These are phyloP conservation scores for Madurella mycetomatis DNA, from an alignment of 2,329 filamentous ascomycete species.

Conservation along the genomic window DNA sequence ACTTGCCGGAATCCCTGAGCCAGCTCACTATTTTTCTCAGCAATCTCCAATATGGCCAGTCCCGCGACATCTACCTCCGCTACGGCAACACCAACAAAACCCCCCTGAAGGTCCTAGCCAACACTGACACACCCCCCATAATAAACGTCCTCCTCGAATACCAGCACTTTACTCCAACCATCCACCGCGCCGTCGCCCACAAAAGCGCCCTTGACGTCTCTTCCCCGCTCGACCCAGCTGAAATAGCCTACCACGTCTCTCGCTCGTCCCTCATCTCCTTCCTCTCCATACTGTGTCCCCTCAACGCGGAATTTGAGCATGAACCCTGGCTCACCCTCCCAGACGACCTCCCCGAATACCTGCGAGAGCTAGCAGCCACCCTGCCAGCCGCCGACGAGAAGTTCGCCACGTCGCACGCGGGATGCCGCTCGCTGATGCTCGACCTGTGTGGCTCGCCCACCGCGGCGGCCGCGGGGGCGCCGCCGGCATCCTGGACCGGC, in stretches of 20 bases:
- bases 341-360: constrained; percentile 11
- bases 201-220: constrained; percentile 23
- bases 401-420: constrained; percentile 30
- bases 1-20: constrained; percentile 7
- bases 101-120: background rate
- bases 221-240: constrained; percentile 27
- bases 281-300: constrained; percentile 42
- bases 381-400: constrained; percentile 33
- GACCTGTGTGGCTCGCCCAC: constrained; percentile 40
- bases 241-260: constrained; percentile 49
- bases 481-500: constrained; percentile 31
- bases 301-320: constrained; percentile 37
- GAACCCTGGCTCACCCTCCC: background rate
- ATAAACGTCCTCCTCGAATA: constrained; percentile 37
- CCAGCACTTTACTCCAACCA: constrained; percentile 25
- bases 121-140: constrained; percentile 14
- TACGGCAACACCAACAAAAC: constrained; percentile 24
- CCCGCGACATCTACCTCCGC: constrained; percentile 50
- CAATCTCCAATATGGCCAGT: constrained; percentile 58
- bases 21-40: constrained; percentile 41
- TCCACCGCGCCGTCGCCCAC: constrained; percentile 4
- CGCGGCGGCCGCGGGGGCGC: background rate
- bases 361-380: constrained; percentile 24
- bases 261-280: constrained; percentile 48
- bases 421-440: constrained; percentile 44